Conservation (phyloP, 805 yeast species). For the Wickerhamiella spandovensis region DNA sequence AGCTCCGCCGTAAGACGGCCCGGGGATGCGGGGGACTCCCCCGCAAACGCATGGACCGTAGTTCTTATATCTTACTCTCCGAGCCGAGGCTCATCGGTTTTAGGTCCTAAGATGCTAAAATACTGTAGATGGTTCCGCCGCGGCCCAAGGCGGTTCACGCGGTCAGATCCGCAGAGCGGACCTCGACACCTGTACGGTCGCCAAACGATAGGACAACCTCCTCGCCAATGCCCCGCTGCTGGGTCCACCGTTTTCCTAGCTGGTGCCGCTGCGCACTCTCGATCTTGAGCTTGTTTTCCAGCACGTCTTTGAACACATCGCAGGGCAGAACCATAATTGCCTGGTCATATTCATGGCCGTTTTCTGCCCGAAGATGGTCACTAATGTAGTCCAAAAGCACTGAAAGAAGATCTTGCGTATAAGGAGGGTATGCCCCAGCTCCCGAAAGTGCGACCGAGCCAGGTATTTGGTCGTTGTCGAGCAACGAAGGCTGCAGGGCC, state of each 20-base stretch:
- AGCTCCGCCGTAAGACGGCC: too few relatives aligned
- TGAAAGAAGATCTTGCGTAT: constrained; percentile 17
- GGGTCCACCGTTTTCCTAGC: constrained; percentile 4
- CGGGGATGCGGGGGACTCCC: too few relatives aligned
- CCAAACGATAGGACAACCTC: constrained; percentile 26
- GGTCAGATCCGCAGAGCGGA: background rate
- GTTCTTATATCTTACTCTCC: too few relatives aligned
- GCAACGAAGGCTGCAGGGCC: constrained; percentile 12
- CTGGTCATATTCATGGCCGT: constrained; percentile 7
- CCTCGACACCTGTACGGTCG: constrained; percentile 22
- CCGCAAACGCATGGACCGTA: too few relatives aligned
- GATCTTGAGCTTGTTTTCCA: constrained; percentile 18
- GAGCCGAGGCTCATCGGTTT: too few relatives aligned
- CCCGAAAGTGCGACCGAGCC: too few relatives aligned
- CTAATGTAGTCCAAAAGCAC: constrained; percentile 9
- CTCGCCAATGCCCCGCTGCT: constrained; percentile 16
- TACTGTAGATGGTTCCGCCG: too few relatives aligned
- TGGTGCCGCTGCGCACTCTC: constrained; percentile 18
- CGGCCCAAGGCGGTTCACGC: too few relatives aligned
- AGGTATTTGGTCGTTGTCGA: background rate
- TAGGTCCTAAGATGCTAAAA: too few relatives aligned
- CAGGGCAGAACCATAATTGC: constrained; percentile 19
- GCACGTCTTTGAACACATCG: constrained; percentile 18
- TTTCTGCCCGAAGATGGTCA: constrained; percentile 10
- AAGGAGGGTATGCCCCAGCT: constrained; percentile 24